Percentiles rank a stretch among this genome's conserved stretches.
Evolutionary conservation across 176 grass and related monocot species (phyloP).

Genomic region (Eragrostis nindensis): DNA sequence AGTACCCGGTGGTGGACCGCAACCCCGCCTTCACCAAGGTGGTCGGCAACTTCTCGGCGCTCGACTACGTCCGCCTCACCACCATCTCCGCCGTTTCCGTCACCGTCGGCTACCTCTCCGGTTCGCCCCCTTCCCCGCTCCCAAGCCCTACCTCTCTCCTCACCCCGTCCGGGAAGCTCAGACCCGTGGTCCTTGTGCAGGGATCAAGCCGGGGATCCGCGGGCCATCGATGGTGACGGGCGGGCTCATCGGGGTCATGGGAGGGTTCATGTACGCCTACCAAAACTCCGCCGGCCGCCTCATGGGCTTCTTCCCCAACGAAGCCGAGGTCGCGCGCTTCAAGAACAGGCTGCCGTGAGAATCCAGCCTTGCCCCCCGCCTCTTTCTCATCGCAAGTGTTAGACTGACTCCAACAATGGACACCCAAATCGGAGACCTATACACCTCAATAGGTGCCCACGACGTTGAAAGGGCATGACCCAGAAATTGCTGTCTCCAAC

Average conservation of each 20-base stretch:
- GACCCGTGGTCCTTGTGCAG: slow-evolving; percentile 37
- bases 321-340: slow-evolving; percentile 74
- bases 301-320: slow-evolving; percentile 98
- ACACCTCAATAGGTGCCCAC: too few relatives aligned
- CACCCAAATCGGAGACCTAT: too few relatives aligned
- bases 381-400: slow-evolving; percentile 30
- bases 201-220: slow-evolving; percentile 96
- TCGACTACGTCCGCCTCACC: slow-evolving; percentile 94
- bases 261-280: slow-evolving; percentile 98
- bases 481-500: too few relatives aligned
- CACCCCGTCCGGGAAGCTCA: background rate
- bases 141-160: background rate
- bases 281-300: slow-evolving; percentile 94
- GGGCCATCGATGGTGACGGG: slow-evolving; percentile 98
- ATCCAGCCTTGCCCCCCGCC: background rate
- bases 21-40: slow-evolving; percentile 94
- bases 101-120: slow-evolving; percentile 95
- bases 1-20: slow-evolving; percentile 93
- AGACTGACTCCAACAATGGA: too few relatives aligned
- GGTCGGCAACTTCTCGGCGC: slow-evolving; percentile 88
- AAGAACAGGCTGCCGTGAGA: slow-evolving; percentile 53
- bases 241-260: slow-evolving; percentile 84
- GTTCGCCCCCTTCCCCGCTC: slow-evolving; percentile 17
- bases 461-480: too few relatives aligned
- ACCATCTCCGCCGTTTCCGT: slow-evolving; percentile 93